These are phyloP conservation scores for Russula compacta DNA, from an alignment of 768 basidiomycete species.

Conservation along the genomic window DNA sequence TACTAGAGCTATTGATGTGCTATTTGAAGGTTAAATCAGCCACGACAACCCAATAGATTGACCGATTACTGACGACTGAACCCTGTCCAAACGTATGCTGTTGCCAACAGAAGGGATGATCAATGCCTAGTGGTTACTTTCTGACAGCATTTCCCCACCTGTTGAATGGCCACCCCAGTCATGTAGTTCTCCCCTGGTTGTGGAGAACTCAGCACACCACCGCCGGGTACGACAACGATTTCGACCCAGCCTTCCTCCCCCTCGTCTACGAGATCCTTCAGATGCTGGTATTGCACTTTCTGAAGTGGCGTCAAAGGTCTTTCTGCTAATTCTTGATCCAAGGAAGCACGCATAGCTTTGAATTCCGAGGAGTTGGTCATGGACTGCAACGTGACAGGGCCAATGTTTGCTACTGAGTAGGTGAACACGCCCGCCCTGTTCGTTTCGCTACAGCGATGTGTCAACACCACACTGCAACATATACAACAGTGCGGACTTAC, in stretches of 20 bases:
- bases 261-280: slow-evolving; percentile 12
- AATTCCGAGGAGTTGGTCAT: slow-evolving; percentile 14
- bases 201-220: slow-evolving; percentile 11
- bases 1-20: slow-evolving; percentile 17
- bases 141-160: slow-evolving; percentile 1
- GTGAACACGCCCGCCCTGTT: slow-evolving; percentile 10
- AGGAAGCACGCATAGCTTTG: slow-evolving; percentile 10
- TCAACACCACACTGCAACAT: background rate
- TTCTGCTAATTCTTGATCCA: slow-evolving; percentile 10
- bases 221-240: slow-evolving; percentile 16
- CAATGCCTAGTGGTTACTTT: background rate
- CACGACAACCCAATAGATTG: background rate
- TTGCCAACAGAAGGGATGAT: background rate
- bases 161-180: slow-evolving; percentile 18
- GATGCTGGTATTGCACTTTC: slow-evolving; percentile 12
- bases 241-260: slow-evolving; percentile 18
- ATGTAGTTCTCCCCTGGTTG: slow-evolving; percentile 7
- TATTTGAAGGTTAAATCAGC: background rate
- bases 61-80: slow-evolving; percentile 9
- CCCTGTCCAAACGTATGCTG: slow-evolving; percentile 16
- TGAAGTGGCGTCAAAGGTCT: slow-evolving; percentile 10
- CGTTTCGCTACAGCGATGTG: background rate
- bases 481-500: background rate
- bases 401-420: slow-evolving; percentile 13
- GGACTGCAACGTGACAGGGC: slow-evolving; percentile 11